Evolutionary conservation across 2,329 filamentous ascomycete genomes (phyloP).

Genomic region (Nannizziopsis arthrosporioides): DNA sequence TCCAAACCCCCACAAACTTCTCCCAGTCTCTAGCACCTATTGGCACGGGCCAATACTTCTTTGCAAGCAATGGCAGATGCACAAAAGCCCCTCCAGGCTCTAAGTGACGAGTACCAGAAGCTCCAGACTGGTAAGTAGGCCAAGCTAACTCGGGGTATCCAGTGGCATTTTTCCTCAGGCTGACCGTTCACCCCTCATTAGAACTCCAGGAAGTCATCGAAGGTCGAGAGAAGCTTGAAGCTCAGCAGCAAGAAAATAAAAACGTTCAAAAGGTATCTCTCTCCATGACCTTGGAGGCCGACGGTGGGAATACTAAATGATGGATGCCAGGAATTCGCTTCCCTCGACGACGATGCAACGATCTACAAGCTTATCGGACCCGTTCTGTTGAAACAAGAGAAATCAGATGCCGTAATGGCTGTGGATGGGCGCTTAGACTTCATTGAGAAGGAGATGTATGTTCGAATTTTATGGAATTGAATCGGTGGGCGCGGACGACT

Average conservation of each 20-base stretch:
- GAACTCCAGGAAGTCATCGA: constrained; percentile 67
- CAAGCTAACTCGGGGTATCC: not conserved
- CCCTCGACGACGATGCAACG: constrained; percentile 65
- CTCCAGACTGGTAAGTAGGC: constrained; percentile 60
- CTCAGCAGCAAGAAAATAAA: constrained; percentile 85
- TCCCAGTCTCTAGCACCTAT: not conserved
- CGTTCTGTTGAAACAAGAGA: constrained; percentile 88
- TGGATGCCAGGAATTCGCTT: constrained; percentile 59
- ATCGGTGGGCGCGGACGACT: not conserved
- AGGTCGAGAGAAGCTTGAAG: constrained; percentile 78
- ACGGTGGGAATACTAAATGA: not conserved
- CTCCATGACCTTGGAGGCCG: not conserved
- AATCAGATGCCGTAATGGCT: constrained; percentile 74
- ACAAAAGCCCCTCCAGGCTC: constrained; percentile 65
- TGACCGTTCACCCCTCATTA: constrained; percentile 28
- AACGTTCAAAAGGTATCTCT: constrained; percentile 62
- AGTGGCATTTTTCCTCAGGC: not conserved
- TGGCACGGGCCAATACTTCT: not conserved
- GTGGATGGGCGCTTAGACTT: constrained; percentile 86
- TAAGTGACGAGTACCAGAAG: constrained; percentile 79
- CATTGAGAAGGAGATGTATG: constrained; percentile 86
- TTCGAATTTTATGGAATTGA: not conserved
- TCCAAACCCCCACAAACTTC: not conserved
- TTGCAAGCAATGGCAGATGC: constrained; percentile 51
- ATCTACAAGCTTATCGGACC: constrained; percentile 96